Evolutionary conservation across 202 grass and related monocot species (phyloP).

Genomic region (Dendrocalamus latiflorus): DNA sequence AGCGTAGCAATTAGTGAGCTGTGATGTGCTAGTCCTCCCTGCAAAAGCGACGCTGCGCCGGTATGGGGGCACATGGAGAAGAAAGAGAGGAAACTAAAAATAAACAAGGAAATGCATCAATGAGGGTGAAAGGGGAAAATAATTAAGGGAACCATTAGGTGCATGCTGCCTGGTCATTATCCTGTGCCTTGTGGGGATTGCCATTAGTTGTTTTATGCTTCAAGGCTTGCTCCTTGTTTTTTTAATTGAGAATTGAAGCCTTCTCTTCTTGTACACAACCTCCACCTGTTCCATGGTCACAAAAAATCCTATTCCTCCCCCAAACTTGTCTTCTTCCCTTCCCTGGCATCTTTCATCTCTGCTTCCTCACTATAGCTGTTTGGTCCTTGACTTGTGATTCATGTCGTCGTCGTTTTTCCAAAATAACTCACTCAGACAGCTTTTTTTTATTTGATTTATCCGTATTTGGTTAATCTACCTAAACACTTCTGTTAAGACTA

Average conservation of each 20-base stretch:
- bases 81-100: too few species aligned
- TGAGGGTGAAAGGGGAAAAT: neutral
- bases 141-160: neutral
- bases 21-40: neutral
- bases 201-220: slow-evolving; percentile 6
- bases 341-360: neutral
- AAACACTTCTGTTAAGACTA: too few species aligned
- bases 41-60: too few species aligned
- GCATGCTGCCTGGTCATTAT: neutral
- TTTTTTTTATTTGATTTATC: too few species aligned
- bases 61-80: neutral
- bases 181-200: neutral
- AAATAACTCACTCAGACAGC: too few species aligned
- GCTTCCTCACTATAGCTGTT: neutral
- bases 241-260: neutral
- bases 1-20: neutral
- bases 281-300: neutral
- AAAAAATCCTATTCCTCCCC: neutral
- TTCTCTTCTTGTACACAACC: neutral
- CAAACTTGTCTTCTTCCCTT: neutral
- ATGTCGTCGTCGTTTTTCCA: too few species aligned
- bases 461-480: too few species aligned
- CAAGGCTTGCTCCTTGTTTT: neutral
- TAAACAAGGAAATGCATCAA: neutral
- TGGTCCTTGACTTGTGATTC: too few species aligned